Evolutionary conservation across 1,139 yeast genomes (phyloP), one percentile per base, ranked within the genome.

Genomic region (Chernovozyma aurita): DNA sequence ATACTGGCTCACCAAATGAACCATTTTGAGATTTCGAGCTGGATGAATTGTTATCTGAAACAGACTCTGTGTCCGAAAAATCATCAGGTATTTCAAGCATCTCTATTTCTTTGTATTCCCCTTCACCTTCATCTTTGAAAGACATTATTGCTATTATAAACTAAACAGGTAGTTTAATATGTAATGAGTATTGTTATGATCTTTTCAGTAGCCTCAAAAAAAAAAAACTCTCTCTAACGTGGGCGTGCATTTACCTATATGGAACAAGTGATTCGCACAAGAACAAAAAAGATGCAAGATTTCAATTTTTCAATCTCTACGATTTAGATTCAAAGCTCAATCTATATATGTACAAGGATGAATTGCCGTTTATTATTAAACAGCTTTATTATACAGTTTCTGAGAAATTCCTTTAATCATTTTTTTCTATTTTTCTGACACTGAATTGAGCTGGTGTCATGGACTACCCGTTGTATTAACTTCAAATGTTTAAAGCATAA

Each of bases 41-140:
- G 22, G 22, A 20, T 9, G 9, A 13, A 7, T 26, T 26, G 12
- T 15, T 35, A 6, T 40, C 49, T 8, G 65, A 49, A 7, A 57
- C 48, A 3, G 60, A 57, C 36, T 59, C 70, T 0, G 64, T 61
- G 25, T 59, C 70, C 0, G 65, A 59, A 11, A 52, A 61, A 33
- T 63, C 65, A 14, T 63, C 73, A 1, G 71, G 73, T 18, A 70
- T 60, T 33, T 69, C 74, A 35, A 70, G 54, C 74, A 69, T 67
- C 41, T 69, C 75, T 24, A 70, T 67, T 41, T 69, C 74, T 30
- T 61, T 69, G 43, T 60, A 65, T 24, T 47, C 33, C 26, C 24
- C 35, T 14, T 18, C 24, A 30, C 34, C 40, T n/a, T 30, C 40
- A 17, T 30, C 37, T 15, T 21, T 18, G 12, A 27, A 30, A 20